Base-by-base conservation (phyloP, 192 early-diverging fungal genomes). In the Rhizophagus prolifer region DNA sequence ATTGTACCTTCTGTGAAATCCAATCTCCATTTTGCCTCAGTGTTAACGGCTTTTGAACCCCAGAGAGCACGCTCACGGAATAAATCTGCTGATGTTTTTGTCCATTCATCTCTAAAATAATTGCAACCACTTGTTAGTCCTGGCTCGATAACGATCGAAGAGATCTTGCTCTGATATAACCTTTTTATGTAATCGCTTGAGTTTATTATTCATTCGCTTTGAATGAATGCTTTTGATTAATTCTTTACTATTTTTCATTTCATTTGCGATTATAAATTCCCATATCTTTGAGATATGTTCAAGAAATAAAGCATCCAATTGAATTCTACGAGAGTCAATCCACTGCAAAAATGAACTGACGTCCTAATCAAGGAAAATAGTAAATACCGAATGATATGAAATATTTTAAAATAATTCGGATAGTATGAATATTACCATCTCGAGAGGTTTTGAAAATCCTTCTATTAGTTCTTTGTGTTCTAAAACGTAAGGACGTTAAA, bases 51-150 rank as follows among this genome's bases (percentile, higher is more conserved):
- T 61, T 87, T 82, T 34, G 81, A 78, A 16, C 88, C 88, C 90
- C 89, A 90, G 23, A 92, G 81, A 3, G 90, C 89, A 19, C 88
- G 83, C 72, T 91, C 91, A 12, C 86, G 74, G 41, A 84, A 84
- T 1, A 92, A 76, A 64, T 87, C 85, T 2, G 75, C 80, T 8
- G 86, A 81, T 12, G 89, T 79, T 31, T 85, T 85, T 25, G 80
- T 79, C 91, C 91, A 92, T 67, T 91, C 89, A 63, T 82, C 84
- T 44, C 83, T 78, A 28, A 91, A 83, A 79, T 85, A 89, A 46
- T 83, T 83, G n/a, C 87, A 85, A 81, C 88, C 90, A 91, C 0
- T 61, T 72, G 2, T 77, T 58, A 30, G 90, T 90, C 78, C 88
- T 89, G 28, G 74, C 58, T 12, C 72, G 77, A 74, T 88, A 93